Conservation (phyloP, 345 rosid species). For the Balakata baccata region DNA sequence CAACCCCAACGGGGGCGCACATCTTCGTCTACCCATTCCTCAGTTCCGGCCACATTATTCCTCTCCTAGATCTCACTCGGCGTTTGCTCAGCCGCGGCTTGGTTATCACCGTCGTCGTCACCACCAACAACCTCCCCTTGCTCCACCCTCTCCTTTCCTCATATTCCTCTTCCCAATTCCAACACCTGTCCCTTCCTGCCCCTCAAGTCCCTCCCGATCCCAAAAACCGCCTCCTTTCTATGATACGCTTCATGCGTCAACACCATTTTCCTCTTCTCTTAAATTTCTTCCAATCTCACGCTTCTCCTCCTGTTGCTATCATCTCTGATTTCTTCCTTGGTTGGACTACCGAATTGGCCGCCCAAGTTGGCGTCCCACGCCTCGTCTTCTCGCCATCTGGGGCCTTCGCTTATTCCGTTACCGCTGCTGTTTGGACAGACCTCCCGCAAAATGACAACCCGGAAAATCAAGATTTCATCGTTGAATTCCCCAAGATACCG, state of each 20-base stretch:
- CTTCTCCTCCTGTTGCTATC: slow-evolving; percentile 52
- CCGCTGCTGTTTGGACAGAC: slow-evolving; percentile 21
- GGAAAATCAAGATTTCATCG: neutral
- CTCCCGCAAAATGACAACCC: slow-evolving; percentile 21
- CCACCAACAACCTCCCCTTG: slow-evolving; percentile 37
- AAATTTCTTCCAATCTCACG: slow-evolving; percentile 40
- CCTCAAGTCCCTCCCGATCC: slow-evolving; percentile 8
- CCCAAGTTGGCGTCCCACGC: slow-evolving; percentile 39
- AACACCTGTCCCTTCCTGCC: slow-evolving; percentile 25
- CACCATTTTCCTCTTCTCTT: slow-evolving; percentile 39
- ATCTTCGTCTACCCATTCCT: slow-evolving; percentile 55
- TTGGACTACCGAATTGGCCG: slow-evolving; percentile 57
- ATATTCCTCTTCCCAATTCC: slow-evolving; percentile 31
- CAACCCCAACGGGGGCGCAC: slow-evolving; percentile 19
- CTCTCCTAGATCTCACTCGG: slow-evolving; percentile 63
- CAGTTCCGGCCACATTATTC: slow-evolving; percentile 61
- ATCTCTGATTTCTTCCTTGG: slow-evolving; percentile 66
- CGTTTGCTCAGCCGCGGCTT: slow-evolving; percentile 46
- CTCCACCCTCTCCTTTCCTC: slow-evolving; percentile 40
- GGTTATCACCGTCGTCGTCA: slow-evolving; percentile 42
- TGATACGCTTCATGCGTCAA: slow-evolving; percentile 27
- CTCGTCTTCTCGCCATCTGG: slow-evolving; percentile 58
- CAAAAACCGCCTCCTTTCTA: neutral
- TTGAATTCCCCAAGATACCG: slow-evolving; percentile 41
- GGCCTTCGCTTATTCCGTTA: slow-evolving; percentile 31